Conservation (phyloP, 345 rosid species). For the Eutrema japonicum region DNA sequence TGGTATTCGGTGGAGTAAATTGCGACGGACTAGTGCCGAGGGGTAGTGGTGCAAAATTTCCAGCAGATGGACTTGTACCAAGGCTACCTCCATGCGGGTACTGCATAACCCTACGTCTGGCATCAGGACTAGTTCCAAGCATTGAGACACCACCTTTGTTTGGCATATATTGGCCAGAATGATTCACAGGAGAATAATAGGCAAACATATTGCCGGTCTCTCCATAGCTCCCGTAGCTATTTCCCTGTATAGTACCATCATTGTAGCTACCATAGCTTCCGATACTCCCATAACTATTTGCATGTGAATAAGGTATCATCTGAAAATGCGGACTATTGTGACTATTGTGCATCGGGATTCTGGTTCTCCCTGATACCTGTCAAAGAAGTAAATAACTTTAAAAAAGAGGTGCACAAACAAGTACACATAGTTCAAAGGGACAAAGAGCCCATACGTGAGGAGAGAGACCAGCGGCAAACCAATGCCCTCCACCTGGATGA, state of each 20-base stretch:
- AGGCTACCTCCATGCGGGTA: constrained; percentile 84
- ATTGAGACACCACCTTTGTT: constrained; percentile 70
- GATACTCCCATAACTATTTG: constrained; percentile 87
- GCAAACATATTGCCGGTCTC: constrained; percentile 72
- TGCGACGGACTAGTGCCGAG: constrained; percentile 98
- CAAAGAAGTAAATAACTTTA: constrained; percentile 34
- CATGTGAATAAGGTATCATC: constrained; percentile 67
- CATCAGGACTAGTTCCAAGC: constrained; percentile 94
- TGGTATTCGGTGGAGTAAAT: constrained; percentile 87
- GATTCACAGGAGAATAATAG: constrained; percentile 93
- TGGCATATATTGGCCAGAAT: constrained; percentile 77
- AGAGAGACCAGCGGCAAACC: constrained; percentile 99
- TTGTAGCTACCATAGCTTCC: constrained; percentile 97
- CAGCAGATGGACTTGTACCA: constrained; percentile 91
- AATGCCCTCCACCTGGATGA: constrained; percentile 99
- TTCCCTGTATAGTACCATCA: constrained; percentile 76
- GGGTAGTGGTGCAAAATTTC: constrained; percentile 88
- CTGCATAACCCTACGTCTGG: constrained; percentile 75
- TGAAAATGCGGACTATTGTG: constrained; percentile 90
- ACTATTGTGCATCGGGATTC: constrained; percentile 71
- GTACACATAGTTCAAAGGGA: constrained; percentile 29
- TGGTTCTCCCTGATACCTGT: constrained; percentile 77
- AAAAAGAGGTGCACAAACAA: constrained; percentile 30
- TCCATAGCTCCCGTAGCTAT: constrained; percentile 95
- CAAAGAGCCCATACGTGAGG: constrained; percentile 71